phyloP scores from a whole-genome alignment of 2,329 filamentous ascomycete species.

The Apiospora rasikravindrae region DNA sequence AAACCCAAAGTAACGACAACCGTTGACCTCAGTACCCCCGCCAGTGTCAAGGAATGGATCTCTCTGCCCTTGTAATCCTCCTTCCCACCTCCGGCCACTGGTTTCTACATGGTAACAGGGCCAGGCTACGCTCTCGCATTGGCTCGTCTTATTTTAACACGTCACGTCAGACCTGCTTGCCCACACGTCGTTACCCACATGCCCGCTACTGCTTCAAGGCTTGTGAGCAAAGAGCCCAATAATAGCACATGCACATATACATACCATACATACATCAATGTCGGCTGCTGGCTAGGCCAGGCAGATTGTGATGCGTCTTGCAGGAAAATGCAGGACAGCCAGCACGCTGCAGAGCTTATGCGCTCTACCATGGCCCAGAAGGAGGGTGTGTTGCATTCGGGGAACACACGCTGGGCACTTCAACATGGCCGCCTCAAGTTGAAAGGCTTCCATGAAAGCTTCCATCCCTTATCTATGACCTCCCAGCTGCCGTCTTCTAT shows the following conservation, averaged over 20 bases:
- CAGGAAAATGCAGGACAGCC: conserved; percentile 11
- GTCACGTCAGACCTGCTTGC: neutral
- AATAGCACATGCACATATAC: neutral
- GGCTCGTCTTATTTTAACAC: neutral
- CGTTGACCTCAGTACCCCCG: neutral
- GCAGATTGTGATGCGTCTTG: conserved; percentile 17
- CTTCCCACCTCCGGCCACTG: neutral
- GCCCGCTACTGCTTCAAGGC: neutral
- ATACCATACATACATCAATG: neutral
- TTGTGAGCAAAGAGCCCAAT: neutral
- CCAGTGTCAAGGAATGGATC: neutral
- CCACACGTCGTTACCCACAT: neutral
- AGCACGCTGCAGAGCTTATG: conserved; percentile 14
- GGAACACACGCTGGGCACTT: neutral
- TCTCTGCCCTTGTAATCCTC: neutral
- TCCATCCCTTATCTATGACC: conserved; percentile 40
- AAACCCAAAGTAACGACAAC: conserved; percentile 10
- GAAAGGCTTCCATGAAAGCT: conserved; percentile 36
- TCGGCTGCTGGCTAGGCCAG: neutral
- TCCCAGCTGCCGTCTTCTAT: conserved; percentile 35
- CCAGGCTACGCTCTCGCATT: neutral
- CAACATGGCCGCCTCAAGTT: conserved; percentile 20
- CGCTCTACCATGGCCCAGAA: neutral
- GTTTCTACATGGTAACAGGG: neutral
- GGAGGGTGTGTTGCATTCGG: conserved; percentile 5